These are phyloP conservation scores for Euryodendron excelsum DNA, from an alignment of 148 eudicot species.

Conservation along the genomic window DNA sequence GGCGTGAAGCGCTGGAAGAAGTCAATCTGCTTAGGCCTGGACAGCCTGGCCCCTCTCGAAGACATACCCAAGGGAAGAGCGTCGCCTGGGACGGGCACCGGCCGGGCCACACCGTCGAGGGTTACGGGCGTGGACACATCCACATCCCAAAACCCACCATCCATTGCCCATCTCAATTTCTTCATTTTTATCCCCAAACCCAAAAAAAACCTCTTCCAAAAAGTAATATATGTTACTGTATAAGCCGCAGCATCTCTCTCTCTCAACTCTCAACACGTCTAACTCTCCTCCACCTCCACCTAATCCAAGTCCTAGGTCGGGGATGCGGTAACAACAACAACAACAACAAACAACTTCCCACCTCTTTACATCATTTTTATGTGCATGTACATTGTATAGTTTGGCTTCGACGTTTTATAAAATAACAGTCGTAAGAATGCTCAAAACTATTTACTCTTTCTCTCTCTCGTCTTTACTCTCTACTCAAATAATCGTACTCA, in stretches of 20 bases:
- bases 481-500: too few relatives aligned
- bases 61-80: constrained; percentile 64
- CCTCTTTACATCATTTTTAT: too few relatives aligned
- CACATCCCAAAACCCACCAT: constrained; percentile 65
- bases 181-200: constrained; percentile 37
- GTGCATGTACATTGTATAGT: too few relatives aligned
- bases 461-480: too few relatives aligned
- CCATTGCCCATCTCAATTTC: constrained; percentile 77
- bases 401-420: too few relatives aligned
- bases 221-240: not conserved
- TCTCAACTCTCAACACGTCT: not conserved
- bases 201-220: not conserved
- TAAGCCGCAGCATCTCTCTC: not conserved
- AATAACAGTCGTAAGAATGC: too few relatives aligned
- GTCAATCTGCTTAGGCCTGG: constrained; percentile 67
- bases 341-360: too few relatives aligned
- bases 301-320: too few relatives aligned
- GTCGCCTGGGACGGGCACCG: constrained; percentile 46
- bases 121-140: constrained; percentile 80
- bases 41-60: constrained; percentile 53
- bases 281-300: not conserved
- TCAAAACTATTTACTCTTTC: too few relatives aligned
- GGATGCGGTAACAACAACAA: too few relatives aligned
- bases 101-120: constrained; percentile 65
- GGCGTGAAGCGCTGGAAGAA: constrained; percentile 81